A percentile compares a stretch with the other conserved stretches of the same genome.
Evolutionary conservation across 352 stramenopile species (phyloP).

Genomic region (Pythium myriotylum): DNA sequence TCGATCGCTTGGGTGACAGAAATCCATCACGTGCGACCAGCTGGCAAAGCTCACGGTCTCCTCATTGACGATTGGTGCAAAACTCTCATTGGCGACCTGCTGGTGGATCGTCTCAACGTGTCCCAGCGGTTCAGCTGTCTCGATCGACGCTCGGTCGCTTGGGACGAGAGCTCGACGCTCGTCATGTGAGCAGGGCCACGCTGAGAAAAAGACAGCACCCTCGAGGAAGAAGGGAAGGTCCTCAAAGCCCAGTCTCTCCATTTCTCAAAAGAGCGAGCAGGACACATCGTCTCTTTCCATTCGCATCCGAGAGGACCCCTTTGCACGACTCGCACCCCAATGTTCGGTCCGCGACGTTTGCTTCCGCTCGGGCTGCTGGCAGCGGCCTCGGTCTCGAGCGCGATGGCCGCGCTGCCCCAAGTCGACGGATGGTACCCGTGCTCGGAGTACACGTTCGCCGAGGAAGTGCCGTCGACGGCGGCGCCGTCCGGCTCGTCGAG

Average conservation of each 20-base stretch:
- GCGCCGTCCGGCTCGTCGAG: conserved; percentile 1
- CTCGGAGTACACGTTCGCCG: conserved; percentile 7
- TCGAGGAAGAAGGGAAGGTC: no score
- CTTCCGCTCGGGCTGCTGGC: neutral
- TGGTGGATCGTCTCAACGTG: conserved; percentile 1
- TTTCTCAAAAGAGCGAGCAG: no score
- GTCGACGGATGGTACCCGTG: conserved; percentile 61
- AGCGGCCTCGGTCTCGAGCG: neutral
- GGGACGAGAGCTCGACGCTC: no score
- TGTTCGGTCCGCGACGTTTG: neutral
- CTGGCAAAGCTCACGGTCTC: neutral
- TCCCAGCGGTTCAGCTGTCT: no score
- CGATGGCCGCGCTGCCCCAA: neutral
- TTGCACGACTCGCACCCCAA: neutral
- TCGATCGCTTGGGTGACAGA: neutral
- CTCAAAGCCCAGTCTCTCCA: no score
- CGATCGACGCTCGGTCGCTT: no score
- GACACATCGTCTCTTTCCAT: neutral
- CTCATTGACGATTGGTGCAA: neutral
- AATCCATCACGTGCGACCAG: neutral
- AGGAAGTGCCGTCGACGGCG: conserved; percentile 1
- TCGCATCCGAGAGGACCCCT: neutral
- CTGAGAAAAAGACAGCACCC: no score
- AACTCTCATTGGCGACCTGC: neutral
- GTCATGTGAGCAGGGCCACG: no score